Conservation (phyloP, 768 basidiomycete species). For the Termitomyces sp. region DNA sequence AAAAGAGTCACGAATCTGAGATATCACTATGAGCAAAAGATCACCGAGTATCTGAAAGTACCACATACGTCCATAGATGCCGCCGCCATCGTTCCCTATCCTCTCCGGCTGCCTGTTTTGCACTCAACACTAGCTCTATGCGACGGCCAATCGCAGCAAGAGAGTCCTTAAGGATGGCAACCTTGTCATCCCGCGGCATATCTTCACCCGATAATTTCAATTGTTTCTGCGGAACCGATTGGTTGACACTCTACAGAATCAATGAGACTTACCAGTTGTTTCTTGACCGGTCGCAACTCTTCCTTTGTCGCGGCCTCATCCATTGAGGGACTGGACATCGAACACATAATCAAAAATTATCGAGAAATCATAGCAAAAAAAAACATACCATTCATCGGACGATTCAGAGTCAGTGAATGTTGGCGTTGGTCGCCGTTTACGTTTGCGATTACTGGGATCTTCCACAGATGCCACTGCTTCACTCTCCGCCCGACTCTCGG, state of each 20-base stretch:
- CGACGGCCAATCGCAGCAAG: conserved; percentile 89
- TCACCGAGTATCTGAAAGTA: background rate
- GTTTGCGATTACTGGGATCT: conserved; percentile 61
- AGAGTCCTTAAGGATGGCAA: conserved; percentile 92
- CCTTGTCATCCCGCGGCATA: conserved; percentile 93
- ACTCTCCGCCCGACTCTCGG: conserved; percentile 83
- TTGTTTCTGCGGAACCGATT: conserved; percentile 62
- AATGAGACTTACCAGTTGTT: conserved; percentile 65
- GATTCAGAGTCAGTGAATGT: conserved; percentile 95
- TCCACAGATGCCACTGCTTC: conserved; percentile 81
- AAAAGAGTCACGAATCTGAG: conserved; percentile 88
- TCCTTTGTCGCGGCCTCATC: conserved; percentile 92
- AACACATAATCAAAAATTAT: conserved; percentile 6
- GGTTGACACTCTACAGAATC: background rate
- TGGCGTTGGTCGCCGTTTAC: conserved; percentile 92
- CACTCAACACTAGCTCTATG: conserved; percentile 76
- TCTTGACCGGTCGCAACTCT: conserved; percentile 93
- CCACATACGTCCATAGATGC: conserved; percentile 93
- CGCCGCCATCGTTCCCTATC: conserved; percentile 84
- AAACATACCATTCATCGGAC: conserved; percentile 80
- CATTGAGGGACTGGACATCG: conserved; percentile 75
- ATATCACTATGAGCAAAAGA: conserved; percentile 2
- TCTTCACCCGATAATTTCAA: conserved; percentile 91
- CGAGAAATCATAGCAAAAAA: background rate
- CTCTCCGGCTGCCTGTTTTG: conserved; percentile 74